phyloP scores from a whole-genome alignment of 1,284 basidiomycete genomes.

The Fomitopsis betulina region DNA sequence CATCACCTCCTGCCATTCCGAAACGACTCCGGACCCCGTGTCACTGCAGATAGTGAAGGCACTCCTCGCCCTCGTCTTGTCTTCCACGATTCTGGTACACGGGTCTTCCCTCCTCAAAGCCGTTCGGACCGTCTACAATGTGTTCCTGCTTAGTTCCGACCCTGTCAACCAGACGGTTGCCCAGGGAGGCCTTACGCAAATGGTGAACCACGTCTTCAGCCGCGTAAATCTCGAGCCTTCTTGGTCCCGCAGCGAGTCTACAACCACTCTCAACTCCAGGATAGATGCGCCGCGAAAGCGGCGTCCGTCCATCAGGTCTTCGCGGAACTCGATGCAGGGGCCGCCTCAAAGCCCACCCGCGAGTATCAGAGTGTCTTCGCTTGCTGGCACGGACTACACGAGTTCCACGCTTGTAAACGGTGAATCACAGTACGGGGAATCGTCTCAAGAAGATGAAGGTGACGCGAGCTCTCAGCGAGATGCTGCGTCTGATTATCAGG shows the following conservation, averaged over 20 bases:
- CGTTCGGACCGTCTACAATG: slow-evolving; percentile 94
- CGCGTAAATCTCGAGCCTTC: slow-evolving; percentile 47
- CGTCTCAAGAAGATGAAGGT: background rate
- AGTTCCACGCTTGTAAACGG: slow-evolving; percentile 14
- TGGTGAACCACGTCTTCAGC: slow-evolving; percentile 93
- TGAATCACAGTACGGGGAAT: slow-evolving; percentile 1
- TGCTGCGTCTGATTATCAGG: background rate
- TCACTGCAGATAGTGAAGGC: slow-evolving; percentile 96
- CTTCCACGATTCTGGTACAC: slow-evolving; percentile 82
- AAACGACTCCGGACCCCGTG: slow-evolving; percentile 83
- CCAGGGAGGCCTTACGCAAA: slow-evolving; percentile 93
- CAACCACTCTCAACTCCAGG: slow-evolving; percentile 17
- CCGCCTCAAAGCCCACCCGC: slow-evolving; percentile 3
- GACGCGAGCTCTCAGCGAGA: background rate
- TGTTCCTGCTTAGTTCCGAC: slow-evolving; percentile 87
- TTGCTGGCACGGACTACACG: slow-evolving; percentile 12
- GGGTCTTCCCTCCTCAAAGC: slow-evolving; percentile 93
- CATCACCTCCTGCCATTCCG: slow-evolving; percentile 88
- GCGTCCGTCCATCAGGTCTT: slow-evolving; percentile 20
- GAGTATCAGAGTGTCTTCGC: slow-evolving; percentile 5
- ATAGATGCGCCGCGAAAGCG: slow-evolving; percentile 17
- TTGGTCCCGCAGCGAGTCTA: slow-evolving; percentile 21
- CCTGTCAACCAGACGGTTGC: slow-evolving; percentile 94
- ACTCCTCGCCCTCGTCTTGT: slow-evolving; percentile 83
- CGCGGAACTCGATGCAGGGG: slow-evolving; percentile 23